Base-by-base conservation (phyloP, 441 rosid genomes). In the Populus hybrid region DNA sequence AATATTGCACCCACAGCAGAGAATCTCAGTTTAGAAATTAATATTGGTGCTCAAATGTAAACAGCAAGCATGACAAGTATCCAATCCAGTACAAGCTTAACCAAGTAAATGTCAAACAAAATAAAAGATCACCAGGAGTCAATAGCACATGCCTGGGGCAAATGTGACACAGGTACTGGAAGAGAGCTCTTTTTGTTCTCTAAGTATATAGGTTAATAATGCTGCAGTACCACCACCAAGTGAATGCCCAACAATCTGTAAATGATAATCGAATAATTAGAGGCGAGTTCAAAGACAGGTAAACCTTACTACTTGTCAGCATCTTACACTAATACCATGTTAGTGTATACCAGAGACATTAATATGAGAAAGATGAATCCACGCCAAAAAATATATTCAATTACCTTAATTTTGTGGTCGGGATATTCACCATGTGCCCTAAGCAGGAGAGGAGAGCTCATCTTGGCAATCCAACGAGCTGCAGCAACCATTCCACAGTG, bases 401-500 rank as follows among this genome's bases (percentile, higher is more conserved):
- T 81, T 88, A 96, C 99, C 99, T 93, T 89, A 77, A 94, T 80
- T 75, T 87, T 85, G 84, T 86, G 90, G 82, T 87, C 90, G 12
- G 96, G 99, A 84, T 84, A 80, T 74, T 94, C 97, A 76, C 75
- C 80, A 75, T 93, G 90, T n/a, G 90, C 98, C 77, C 89, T 88
- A 20, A 88, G 82, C 75, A 96, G 85, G 85, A 86, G 92, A 76
- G 99, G 96, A 82, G 92, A 85, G 81, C 90, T 88, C 21, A 94
- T 92, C 82, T 94, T 94, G 70, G 99, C 98, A 86, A 94, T 96
- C 98, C 98, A 96, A 32, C 94, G 94, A 79, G 98, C 98, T 57
- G 99, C 98, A 83, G 99, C 99, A 85, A 93, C 99, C 99, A 96
- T 96, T 83, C 99, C 99, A 69, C 93, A 96, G 79, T 96, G 99